phyloP scores from a whole-genome alignment of 2,329 filamentous ascomycete species.

The Calonectria naviculata region DNA sequence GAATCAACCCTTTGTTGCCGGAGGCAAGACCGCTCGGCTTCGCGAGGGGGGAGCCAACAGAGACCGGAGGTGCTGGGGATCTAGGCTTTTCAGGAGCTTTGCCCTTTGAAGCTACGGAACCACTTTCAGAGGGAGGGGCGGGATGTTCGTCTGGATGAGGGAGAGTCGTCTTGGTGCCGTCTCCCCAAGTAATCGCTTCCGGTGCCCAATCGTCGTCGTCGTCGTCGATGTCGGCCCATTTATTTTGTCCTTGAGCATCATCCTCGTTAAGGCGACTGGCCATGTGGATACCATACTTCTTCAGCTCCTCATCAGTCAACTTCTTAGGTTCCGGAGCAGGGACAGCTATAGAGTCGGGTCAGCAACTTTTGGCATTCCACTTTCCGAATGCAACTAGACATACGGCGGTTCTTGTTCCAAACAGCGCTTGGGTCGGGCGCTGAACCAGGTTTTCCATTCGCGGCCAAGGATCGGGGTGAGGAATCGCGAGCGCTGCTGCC shows the following conservation, averaged over 20 bases:
- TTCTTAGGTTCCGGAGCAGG: constrained; percentile 80
- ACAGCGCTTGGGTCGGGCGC: constrained; percentile 80
- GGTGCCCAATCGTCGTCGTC: constrained; percentile 90
- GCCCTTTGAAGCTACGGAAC: constrained; percentile 32
- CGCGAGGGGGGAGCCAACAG: constrained; percentile 52
- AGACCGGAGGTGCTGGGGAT: constrained; percentile 53
- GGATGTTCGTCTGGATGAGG: constrained; percentile 68
- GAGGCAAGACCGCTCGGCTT: constrained; percentile 61
- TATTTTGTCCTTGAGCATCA: constrained; percentile 78
- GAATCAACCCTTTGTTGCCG: constrained; percentile 67
- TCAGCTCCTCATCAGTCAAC: constrained; percentile 87
- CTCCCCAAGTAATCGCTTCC: constrained; percentile 87
- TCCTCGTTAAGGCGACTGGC: constrained; percentile 82
- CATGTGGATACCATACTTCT: constrained; percentile 88
- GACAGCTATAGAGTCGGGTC: constrained; percentile 56
- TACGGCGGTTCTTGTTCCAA: constrained; percentile 92
- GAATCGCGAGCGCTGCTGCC: constrained; percentile 70
- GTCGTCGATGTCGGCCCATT: constrained; percentile 92
- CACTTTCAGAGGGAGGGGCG: constrained; percentile 41
- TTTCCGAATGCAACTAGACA: constrained; percentile 45
- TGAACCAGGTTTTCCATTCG: constrained; percentile 68
- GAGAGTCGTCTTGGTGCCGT: constrained; percentile 85
- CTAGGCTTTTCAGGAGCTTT: constrained; percentile 54
- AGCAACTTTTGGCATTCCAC: constrained; percentile 23
- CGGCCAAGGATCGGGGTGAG: constrained; percentile 52